Conservation (phyloP, 2,329 filamentous ascomycete species). For the Apiospora hydei region DNA sequence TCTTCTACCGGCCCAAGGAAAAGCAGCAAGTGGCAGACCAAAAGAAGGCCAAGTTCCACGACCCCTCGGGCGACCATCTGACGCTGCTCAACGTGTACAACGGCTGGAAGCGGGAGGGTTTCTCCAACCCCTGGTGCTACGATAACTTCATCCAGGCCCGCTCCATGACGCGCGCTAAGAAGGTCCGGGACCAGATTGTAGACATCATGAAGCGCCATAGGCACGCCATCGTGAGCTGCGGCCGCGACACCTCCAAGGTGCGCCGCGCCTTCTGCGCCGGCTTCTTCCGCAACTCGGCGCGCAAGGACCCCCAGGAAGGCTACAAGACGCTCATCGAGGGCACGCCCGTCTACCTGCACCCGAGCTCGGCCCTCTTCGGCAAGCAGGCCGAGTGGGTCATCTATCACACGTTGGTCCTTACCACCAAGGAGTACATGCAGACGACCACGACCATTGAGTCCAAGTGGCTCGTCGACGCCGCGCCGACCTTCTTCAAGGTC, state of each 20-base stretch:
- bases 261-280: conserved; percentile 89
- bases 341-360: conserved; percentile 94
- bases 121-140: conserved; percentile 89
- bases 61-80: conserved; percentile 91
- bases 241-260: conserved; percentile 85
- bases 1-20: conserved; percentile 97
- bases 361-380: conserved; percentile 88
- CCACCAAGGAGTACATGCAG: conserved; percentile 98
- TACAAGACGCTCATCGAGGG: conserved; percentile 98
- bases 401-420: conserved; percentile 89
- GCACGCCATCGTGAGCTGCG: conserved; percentile 83
- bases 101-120: conserved; percentile 88
- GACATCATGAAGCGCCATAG: conserved; percentile 94
- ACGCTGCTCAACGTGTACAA: conserved; percentile 98
- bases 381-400: conserved; percentile 97
- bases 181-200: conserved; percentile 89
- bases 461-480: conserved; percentile 91
- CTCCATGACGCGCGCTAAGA: conserved; percentile 86
- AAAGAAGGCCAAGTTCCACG: conserved; percentile 97
- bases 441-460: conserved; percentile 92
- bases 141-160: conserved; percentile 98
- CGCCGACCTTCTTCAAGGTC: conserved; percentile 99
- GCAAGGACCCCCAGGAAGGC: conserved; percentile 95
- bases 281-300: conserved; percentile 93
- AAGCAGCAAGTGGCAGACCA: conserved; percentile 96